Evolutionary conservation across 1,284 basidiomycete genomes (phyloP).

Genomic region (Pseudozyma pruni): DNA sequence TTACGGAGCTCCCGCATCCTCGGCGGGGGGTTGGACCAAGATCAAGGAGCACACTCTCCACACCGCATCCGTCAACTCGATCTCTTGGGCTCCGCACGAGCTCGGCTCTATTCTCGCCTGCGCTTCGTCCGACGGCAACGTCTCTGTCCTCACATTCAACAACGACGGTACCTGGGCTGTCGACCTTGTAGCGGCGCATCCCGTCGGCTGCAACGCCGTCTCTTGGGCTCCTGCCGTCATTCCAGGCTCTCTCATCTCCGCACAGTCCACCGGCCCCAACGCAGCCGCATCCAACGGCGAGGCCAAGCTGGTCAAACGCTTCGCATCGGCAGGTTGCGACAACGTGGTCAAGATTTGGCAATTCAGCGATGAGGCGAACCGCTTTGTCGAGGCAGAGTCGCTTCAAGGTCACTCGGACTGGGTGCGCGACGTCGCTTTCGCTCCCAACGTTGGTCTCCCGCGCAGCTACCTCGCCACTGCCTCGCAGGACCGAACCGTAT

Average conservation of each 20-base stretch:
- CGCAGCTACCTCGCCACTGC: slow-evolving; percentile 94
- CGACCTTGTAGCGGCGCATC: slow-evolving; percentile 93
- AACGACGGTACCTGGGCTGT: slow-evolving; percentile 97
- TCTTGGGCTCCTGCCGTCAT: slow-evolving; percentile 95
- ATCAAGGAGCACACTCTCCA: slow-evolving; percentile 97
- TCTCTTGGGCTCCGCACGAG: slow-evolving; percentile 98
- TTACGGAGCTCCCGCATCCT: slow-evolving; percentile 39
- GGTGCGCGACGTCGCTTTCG: slow-evolving; percentile 98
- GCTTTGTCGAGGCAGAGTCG: slow-evolving; percentile 60
- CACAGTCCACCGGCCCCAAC: slow-evolving; percentile 55
- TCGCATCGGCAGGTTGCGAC: slow-evolving; percentile 95
- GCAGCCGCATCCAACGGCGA: slow-evolving; percentile 58
- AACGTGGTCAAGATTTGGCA: slow-evolving; percentile 95
- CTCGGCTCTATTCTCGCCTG: slow-evolving; percentile 95
- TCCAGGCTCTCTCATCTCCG: slow-evolving; percentile 75
- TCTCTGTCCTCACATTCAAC: slow-evolving; percentile 97
- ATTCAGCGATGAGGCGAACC: slow-evolving; percentile 70
- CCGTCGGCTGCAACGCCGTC: slow-evolving; percentile 95
- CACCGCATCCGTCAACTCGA: slow-evolving; percentile 94
- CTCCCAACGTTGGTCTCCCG: slow-evolving; percentile 93
- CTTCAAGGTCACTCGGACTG: slow-evolving; percentile 81
- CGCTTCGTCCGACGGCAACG: slow-evolving; percentile 96
- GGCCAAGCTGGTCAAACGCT: slow-evolving; percentile 68
- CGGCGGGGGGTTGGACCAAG: slow-evolving; percentile 78
- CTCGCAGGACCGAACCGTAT: slow-evolving; percentile 85